Base-by-base conservation (phyloP, 768 basidiomycete genomes). In the Trametes cubensis region DNA sequence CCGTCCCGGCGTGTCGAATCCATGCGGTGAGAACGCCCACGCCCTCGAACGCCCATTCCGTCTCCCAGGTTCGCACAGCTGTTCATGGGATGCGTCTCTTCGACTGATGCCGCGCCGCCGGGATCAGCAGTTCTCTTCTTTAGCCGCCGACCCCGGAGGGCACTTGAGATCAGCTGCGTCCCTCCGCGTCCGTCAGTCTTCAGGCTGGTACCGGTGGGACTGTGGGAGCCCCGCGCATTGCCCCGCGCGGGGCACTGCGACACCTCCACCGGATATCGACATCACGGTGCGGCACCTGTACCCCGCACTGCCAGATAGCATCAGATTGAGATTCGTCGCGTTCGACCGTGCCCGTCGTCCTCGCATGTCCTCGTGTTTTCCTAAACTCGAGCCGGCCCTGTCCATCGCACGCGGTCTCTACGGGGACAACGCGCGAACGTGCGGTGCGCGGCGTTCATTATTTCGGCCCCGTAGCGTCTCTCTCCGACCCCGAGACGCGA, bases 111-210 rank as follows among this genome's bases (percentile, higher is more conserved):
- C 46, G 56, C 40, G 47, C 47, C 34, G 18, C 54, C 56, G 56
- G 47, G 56, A 58, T 58, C 56, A 58, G 46, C 47, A 47, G 47
- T 17, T 17, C 23, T 20, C 23, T 46, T n/a, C 26, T 17, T 17
- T 28, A n/a, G 34, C 45, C 55, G 39, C 52, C 52, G 38, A 39
- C 20, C 3, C 38, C 28, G 45, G 25, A 34, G 34, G 34, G 6
- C 34, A 25, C 40, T 55, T 28, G 42, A 47, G 46, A 57, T 57
- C 55, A 57, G 45, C 55, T 57, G 55, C 46, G 34, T 40, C 20
- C 34, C 34, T 34, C 34, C 34, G 34, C 34, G 34, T 34, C 34
- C 5, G 34, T 4, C 34, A 6, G 5, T 4, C 34, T 34, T 34
- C 6, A 34, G 34, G 51, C 20, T 6, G 17, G n/a, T 52, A 13